phyloP scores from a whole-genome alignment of 495 filamentous ascomycete species.

The Coniosporium apollinis region DNA sequence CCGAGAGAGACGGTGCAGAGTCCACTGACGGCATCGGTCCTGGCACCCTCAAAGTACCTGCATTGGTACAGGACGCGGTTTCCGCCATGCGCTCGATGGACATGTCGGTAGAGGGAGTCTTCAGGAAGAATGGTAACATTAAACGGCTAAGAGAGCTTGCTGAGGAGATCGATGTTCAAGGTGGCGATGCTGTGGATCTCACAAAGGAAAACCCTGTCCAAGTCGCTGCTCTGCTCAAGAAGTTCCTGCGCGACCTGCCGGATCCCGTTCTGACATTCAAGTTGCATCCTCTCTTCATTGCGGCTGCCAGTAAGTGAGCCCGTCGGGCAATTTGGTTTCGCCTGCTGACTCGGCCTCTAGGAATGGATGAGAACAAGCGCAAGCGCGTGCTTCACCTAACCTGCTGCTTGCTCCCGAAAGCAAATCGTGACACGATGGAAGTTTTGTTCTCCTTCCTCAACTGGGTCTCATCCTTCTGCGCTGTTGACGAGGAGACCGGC shows the following conservation, averaged over 20 bases:
- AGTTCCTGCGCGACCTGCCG: conserved; percentile 86
- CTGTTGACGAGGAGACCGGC: conserved; percentile 80
- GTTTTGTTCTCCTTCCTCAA: conserved; percentile 93
- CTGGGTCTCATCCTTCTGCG: conserved; percentile 93
- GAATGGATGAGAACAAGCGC: conserved; percentile 73
- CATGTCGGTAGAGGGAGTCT: conserved; percentile 96
- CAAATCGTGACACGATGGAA: conserved; percentile 86
- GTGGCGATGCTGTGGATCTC: conserved; percentile 65
- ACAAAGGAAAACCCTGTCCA: conserved; percentile 77
- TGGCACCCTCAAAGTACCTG: conserved; percentile 71
- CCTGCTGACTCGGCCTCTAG: conserved; percentile 27
- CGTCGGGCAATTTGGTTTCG: background rate
- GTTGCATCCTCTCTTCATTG: conserved; percentile 77
- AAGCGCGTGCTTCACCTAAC: conserved; percentile 75
- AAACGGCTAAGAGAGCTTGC: conserved; percentile 69
- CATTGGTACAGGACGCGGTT: conserved; percentile 78
- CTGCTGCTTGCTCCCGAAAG: conserved; percentile 85
- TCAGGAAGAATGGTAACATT: conserved; percentile 98
- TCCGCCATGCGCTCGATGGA: conserved; percentile 96
- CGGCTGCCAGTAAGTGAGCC: conserved; percentile 53
- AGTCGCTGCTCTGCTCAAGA: conserved; percentile 85
- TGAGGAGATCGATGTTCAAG: conserved; percentile 66
- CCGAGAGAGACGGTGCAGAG: conserved; percentile 87
- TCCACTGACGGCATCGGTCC: conserved; percentile 92
- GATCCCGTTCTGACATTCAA: conserved; percentile 94